Base-by-base conservation (phyloP, 352 stramenopile genomes). In the Phytophthora boehmeriae region DNA sequence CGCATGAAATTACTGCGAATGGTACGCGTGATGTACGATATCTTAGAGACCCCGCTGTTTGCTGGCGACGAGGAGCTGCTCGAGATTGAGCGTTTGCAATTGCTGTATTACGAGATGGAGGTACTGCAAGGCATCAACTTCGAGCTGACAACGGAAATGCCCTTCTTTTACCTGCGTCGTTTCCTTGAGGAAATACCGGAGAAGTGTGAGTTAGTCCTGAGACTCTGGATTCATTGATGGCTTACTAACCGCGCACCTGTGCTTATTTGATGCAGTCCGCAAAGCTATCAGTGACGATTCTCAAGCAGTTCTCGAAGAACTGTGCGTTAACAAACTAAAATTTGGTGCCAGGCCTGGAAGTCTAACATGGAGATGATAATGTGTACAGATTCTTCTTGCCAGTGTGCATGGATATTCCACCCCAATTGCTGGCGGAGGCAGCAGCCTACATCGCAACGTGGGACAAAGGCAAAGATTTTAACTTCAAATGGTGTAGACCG, bases 1-100 rank as follows among this genome's bases (percentile, higher is more conserved):
- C 86, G 86, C 11, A 95, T 95, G 86, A 92, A 92, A 65, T 63
- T 95, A 41, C 59, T 95, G 27, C 86, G 84, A 6, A 95, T 95
- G 86, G 84, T 93, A 38, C 76, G 82, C 45, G 78, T 84, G 32
- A 95, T 93, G 84, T 88, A 93, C 65, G 84, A 93, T 52, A 92
- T 93, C 35, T 57, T 95, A 23, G 84, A 95, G 61, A 76, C 63
- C 0, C 83, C 84, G 5, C 58, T 95, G 19, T 63, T 92, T 41
- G 72, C 70, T 35, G 86, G 86, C 5, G 79, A 93, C 44, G 86
- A 95, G 68, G 86, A 95, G 27, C 64, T 93, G n/a, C 59, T 93
- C n/a, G 86, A 95, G 44, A 69, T 95, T 14, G 86, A 95, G 63
- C 86, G 86, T 14, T 75, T 95, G 63, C 86, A 93, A 52, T 56